Conservation (phyloP, 2,329 filamentous ascomycete genomes). For the Ceratocystis alfenasii region DNA sequence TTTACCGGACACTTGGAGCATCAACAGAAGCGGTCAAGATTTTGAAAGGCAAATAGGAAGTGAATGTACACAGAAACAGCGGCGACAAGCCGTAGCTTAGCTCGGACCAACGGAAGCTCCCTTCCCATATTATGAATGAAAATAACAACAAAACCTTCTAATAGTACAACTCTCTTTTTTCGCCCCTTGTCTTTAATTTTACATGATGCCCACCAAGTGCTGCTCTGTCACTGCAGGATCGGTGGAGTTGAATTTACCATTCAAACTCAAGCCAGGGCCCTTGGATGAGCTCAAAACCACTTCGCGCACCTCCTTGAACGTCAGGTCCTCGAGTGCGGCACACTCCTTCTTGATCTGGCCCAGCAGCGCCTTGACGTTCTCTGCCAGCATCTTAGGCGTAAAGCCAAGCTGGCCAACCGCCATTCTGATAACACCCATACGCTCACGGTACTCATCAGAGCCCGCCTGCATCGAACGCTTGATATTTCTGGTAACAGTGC, state of each 20-base stretch:
- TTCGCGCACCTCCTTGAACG: constrained; percentile 40
- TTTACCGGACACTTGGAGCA: constrained; percentile 43
- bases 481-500: constrained; percentile 78
- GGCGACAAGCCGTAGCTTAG: neutral
- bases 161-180: constrained; percentile 14
- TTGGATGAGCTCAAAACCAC: constrained; percentile 78
- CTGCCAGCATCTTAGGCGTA: constrained; percentile 71
- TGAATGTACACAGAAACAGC: neutral
- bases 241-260: constrained; percentile 58
- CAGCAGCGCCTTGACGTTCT: constrained; percentile 71
- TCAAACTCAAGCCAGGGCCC: constrained; percentile 76
- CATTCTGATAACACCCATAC: constrained; percentile 70
- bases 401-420: constrained; percentile 86
- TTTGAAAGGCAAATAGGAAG: constrained; percentile 27
- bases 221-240: constrained; percentile 44
- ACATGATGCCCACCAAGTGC: constrained; percentile 44
- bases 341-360: constrained; percentile 69
- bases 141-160: constrained; percentile 7
- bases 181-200: constrained; percentile 26
- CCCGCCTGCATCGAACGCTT: constrained; percentile 63
- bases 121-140: constrained; percentile 12
- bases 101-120: constrained; percentile 10
- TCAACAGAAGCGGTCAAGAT: constrained; percentile 41
- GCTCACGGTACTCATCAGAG: constrained; percentile 76
- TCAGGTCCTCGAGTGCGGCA: constrained; percentile 48